Percentiles rank a stretch among this genome's conserved stretches.
Conservation (phyloP, 768 basidiomycete genomes). For the Phaffia australis region DNA sequence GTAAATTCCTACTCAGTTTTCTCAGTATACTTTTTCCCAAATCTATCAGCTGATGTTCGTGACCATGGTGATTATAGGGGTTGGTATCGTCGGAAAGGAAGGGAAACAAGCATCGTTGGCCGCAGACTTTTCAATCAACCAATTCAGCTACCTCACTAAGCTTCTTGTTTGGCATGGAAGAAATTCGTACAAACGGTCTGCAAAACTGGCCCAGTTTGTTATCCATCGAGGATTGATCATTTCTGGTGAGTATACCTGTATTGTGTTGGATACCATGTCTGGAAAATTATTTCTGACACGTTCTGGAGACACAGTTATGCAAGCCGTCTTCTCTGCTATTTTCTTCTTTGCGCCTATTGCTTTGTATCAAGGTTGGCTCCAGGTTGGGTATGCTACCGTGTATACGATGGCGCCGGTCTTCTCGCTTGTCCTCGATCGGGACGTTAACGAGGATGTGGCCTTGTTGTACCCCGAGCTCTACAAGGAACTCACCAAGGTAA, state of each 20-base stretch:
- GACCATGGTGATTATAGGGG: conserved; percentile 45
- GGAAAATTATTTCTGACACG: conserved; percentile 59
- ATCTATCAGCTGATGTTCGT: conserved; percentile 30
- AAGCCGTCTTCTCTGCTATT: conserved; percentile 87
- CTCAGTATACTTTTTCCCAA: neutral
- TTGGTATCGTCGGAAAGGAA: conserved; percentile 98
- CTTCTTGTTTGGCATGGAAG: conserved; percentile 97
- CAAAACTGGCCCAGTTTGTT: conserved; percentile 95
- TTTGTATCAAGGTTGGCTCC: conserved; percentile 93
- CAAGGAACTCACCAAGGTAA: conserved; percentile 90
- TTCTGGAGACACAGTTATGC: conserved; percentile 56
- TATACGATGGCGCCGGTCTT: conserved; percentile 99
- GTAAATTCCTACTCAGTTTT: conserved; percentile 35
- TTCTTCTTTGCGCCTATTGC: conserved; percentile 94
- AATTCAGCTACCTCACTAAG: conserved; percentile 91
- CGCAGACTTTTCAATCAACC: conserved; percentile 94
- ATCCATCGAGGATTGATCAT: conserved; percentile 66
- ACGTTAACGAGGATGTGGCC: conserved; percentile 91
- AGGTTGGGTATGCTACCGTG: conserved; percentile 90
- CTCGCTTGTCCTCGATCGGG: conserved; percentile 86
- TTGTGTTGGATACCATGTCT: too few relatives aligned
- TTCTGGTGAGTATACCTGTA: neutral
- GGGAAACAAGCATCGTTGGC: conserved; percentile 93
- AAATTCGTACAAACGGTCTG: conserved; percentile 94
- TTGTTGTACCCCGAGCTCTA: conserved; percentile 93